Base-by-base conservation (phyloP, 1,139 yeast genomes). In the Geotrichum candidum region DNA sequence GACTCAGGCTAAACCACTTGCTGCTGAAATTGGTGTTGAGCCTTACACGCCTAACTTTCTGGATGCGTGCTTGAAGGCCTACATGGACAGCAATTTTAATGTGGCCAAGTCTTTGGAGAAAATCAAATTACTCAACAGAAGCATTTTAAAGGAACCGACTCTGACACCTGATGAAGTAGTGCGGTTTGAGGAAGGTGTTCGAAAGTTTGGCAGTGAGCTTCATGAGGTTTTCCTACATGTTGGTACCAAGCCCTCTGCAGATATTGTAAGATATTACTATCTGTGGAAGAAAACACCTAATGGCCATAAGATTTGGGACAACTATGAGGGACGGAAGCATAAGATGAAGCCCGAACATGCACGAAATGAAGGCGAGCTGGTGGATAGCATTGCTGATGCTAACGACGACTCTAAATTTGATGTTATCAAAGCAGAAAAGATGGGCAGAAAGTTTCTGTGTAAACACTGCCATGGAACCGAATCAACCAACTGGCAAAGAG, bases 211-310 rank as follows among this genome's bases (percentile, higher is more conserved):
- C 7, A 86, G 90, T 70, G 97, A 92, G 70, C 74, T 92, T 27
- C 85, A 84, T 69, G 90, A 88, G 1, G 95, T 90, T 0, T 83
- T 74, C 67, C 82, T 85, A 69, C 82, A 80, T 65, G 95, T 92
- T 5, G 81, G 81, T 52, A 80, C 91, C 0, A 95, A 88, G 67
- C 78, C 90, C 0, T 77, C 85, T 60, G 82, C 92, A 0, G 88
- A 87, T 85, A 81, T 91, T 65, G 97, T 92, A 0, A 76, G 97
- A 60, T 92, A 82, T 71, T 92, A 90, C 70, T 92, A 92, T 69
- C 76, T 88, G 59, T 92, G 98, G 98, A 92, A 92, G 73, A 92
- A 92, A 73, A 86, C 97, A 0, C 78, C 82, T 38, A 80, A 80
- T 61, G 98, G 98, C 0, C 84, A 82, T 65, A 71, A 75, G 58